Conservation (phyloP, 2,329 filamentous ascomycete species). For the Stylonectria norvegica region DNA sequence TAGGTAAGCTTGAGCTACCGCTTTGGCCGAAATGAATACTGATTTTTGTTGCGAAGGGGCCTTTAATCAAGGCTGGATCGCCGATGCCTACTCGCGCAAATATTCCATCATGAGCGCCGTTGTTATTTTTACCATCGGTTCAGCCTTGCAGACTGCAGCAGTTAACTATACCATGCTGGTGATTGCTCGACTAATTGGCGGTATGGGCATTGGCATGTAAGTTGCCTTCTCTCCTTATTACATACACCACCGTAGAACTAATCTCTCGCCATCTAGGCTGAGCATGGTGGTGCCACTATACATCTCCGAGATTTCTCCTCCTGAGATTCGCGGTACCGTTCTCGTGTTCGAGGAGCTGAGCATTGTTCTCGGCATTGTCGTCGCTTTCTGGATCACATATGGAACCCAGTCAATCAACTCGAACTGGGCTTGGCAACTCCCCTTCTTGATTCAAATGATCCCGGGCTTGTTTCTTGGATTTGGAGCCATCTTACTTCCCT, state of each 20-base stretch:
- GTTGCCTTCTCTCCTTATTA: background rate
- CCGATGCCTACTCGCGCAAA: slow-evolving; percentile 32
- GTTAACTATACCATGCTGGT: slow-evolving; percentile 41
- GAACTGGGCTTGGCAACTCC: slow-evolving; percentile 29
- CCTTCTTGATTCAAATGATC: slow-evolving; percentile 30
- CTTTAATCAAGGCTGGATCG: slow-evolving; percentile 38
- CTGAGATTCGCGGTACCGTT: slow-evolving; percentile 45
- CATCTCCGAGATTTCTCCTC: slow-evolving; percentile 47
- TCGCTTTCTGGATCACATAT: slow-evolving; percentile 32
- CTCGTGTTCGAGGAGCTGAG: slow-evolving; percentile 41
- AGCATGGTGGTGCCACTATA: slow-evolving; percentile 39
- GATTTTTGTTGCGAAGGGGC: slow-evolving; percentile 32
- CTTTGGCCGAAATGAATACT: background rate
- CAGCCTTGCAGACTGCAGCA: slow-evolving; percentile 41
- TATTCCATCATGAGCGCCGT: slow-evolving; percentile 34
- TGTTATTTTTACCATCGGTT: slow-evolving; percentile 38
- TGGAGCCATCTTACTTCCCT: slow-evolving; percentile 24
- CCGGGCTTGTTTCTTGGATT: slow-evolving; percentile 24
- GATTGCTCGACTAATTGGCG: slow-evolving; percentile 40
- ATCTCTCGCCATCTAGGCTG: slow-evolving; percentile 8
- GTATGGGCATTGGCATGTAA: slow-evolving; percentile 41
- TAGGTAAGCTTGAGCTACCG: slow-evolving; percentile 25
- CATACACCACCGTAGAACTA: background rate
- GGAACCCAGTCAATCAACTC: slow-evolving; percentile 26
- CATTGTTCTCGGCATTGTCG: slow-evolving; percentile 30